A percentile compares a stretch with the other conserved stretches of the same genome.
Conservation (phyloP, 495 filamentous ascomycete species). For the Xylaria venustula region DNA sequence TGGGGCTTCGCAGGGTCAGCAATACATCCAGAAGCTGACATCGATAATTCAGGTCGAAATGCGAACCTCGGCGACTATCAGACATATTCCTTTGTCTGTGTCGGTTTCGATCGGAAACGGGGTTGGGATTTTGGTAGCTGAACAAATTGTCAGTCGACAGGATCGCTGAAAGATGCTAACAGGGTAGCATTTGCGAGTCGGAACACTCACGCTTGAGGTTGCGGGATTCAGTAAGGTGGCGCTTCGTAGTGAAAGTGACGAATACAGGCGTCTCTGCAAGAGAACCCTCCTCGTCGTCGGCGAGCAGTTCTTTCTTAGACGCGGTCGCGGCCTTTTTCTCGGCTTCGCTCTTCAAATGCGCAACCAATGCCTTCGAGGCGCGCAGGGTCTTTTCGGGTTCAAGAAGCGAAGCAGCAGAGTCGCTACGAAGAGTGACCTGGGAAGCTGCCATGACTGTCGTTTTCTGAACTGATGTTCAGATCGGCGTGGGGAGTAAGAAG, state of each 20-base stretch:
- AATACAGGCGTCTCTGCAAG: conserved; percentile 67
- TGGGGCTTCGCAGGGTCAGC: conserved; percentile 63
- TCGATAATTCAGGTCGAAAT: not conserved
- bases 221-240: conserved; percentile 73
- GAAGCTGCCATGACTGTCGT: conserved; percentile 23
- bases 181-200: not conserved
- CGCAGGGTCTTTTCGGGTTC: conserved; percentile 63
- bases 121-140: conserved; percentile 14
- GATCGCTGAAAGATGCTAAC: conserved; percentile 65
- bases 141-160: not conserved
- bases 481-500: not conserved
- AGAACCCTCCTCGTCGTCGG: conserved; percentile 59
- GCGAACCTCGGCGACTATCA: conserved; percentile 37
- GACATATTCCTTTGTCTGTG: conserved; percentile 24
- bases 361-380: conserved; percentile 77
- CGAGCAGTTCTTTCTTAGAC: conserved; percentile 68
- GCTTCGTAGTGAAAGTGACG: conserved; percentile 87
- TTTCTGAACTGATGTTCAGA: not conserved
- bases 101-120: conserved; percentile 20
- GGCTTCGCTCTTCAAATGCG: conserved; percentile 70
- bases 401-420: conserved; percentile 36
- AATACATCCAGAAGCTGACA: not conserved
- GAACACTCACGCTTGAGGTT: conserved; percentile 70
- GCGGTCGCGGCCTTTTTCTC: conserved; percentile 54
- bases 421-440: conserved; percentile 29